These are phyloP conservation scores for Paratinospora sagittata DNA, from an alignment of 164 flowering plant genomes.

Conservation along the genomic window DNA sequence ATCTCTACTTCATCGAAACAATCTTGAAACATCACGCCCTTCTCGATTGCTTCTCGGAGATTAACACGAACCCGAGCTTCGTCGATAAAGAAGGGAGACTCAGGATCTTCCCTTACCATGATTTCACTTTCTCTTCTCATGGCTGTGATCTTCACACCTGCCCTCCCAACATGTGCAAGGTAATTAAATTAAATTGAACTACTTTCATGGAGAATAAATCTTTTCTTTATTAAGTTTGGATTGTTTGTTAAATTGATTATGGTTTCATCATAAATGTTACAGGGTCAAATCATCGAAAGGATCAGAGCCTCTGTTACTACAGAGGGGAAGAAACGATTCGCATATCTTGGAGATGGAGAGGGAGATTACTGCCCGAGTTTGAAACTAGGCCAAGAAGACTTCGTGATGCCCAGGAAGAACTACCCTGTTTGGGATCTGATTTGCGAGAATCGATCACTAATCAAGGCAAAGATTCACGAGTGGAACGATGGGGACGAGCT, in stretches of 20 bases:
- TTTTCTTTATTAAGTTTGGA: not conserved
- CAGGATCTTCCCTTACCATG: constrained; percentile 57
- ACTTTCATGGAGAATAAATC: not conserved
- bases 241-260: not conserved
- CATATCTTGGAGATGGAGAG: constrained; percentile 79
- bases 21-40: constrained; percentile 68
- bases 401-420: constrained; percentile 77
- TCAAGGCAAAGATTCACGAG: constrained; percentile 61
- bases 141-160: constrained; percentile 46
- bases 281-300: constrained; percentile 61
- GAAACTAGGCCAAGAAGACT: constrained; percentile 50
- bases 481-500: constrained; percentile 75
- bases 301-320: constrained; percentile 30
- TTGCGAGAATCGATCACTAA: constrained; percentile 22
- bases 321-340: constrained; percentile 24
- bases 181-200: constrained; percentile 14
- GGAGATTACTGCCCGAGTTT: constrained; percentile 76
- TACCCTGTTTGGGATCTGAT: constrained; percentile 58
- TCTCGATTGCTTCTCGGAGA: constrained; percentile 55
- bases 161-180: constrained; percentile 88
- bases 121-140: constrained; percentile 35
- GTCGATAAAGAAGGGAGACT: constrained; percentile 61
- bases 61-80: constrained; percentile 52
- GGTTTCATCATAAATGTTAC: not conserved
- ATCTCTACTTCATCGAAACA: constrained; percentile 64